Base-by-base conservation (phyloP, 2,329 filamentous ascomycete species). In the Lasiodiplodia citricola region DNA sequence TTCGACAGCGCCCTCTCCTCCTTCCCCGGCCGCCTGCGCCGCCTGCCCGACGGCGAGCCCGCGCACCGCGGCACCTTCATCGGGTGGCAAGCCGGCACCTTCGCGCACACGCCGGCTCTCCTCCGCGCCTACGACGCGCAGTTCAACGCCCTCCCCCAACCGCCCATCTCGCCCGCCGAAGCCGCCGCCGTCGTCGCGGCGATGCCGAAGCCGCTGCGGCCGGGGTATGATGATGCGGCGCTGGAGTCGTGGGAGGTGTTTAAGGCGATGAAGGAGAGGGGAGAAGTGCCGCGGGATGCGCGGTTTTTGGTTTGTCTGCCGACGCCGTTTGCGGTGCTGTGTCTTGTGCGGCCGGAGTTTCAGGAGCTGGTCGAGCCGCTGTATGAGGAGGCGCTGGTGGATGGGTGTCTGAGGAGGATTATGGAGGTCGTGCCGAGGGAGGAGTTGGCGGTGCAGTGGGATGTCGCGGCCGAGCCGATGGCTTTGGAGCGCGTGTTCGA, bases 401-500 rank as follows among this genome's bases (percentile, higher is more conserved):
- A 28, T 5, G 28, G 70, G 5, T 72, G 72, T 18, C 65, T 80
- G 31, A 44, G 73, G 5, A 72, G 69, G 0, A 74, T 80, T 6
- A 74, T 78, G 68, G 74, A 74, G 23, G 47, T 52, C 13, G 77
- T 80, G 18, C 78, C 77, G 13, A 73, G 73, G 28, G 67, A 72
- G 5, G 76, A 81, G 16, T 71, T 81, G 31, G 72, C 77, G 3
- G 75, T 81, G 8, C 78, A 81, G 68, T 73, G 78, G 50, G 79
- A 81, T 63, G 63, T 78, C 2, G 75, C 78, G 3, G 69, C 72
- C n/a, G 79, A 80, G 58, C 76, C 77, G 13, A 77, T 75, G n/a
- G 72, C 74, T 51, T 75, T 78, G 70, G 74, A 69, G 38, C 63
- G 35, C 7, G 68, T 71, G 25, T 72, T 69, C 60, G 73, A 70